Base-by-base conservation (phyloP, 768 basidiomycete species). In the Leccinum longicurvipes region DNA sequence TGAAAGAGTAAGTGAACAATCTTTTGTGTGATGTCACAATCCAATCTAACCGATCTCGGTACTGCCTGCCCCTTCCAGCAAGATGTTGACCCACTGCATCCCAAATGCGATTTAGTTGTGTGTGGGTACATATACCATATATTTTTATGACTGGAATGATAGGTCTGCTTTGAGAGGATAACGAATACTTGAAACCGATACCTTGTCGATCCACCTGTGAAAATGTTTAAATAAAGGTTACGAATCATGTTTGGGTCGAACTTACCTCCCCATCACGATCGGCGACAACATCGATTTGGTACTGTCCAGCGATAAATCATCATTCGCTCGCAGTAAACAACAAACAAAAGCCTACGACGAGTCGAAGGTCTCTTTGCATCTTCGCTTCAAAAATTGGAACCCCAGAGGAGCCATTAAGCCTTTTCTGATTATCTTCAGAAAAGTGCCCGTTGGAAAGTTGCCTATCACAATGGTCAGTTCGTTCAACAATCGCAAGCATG, bases 371-470 rank as follows among this genome's bases (percentile, higher is more conserved):
- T 0, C 73, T 61, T 10, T 79, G 80, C 77, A 87, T 82, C 65
- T 86, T 87, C 0, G 87, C 87, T 63, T 87, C 85, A 51, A 77
- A 88, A 10, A 89, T 77, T 0, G 86, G 84, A 3, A 88, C 67
- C 1, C 78, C 78, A 14, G 68, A 66, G 12, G 73, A 50, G 0
- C 77, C 77, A 21, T 74, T 82, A 12, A 88, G 70, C 7, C 78
- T 70, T 66, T 86, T 85, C 60, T 88, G 84, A 58, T 88, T 89
- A 54, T 85, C 82, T 11, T 76, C 74, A 1, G 87, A 87, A 61
- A 89, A 88, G 54, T 83, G 79, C 0, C 87, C 87, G 3, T 79
- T 77, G 0, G 87, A 89, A 11, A 90, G 75, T 57, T 89, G 83
- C 63, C 87, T 89, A 45, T 28, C 23, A 29, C 9, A 7, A 32